Conservation (phyloP, 1,284 basidiomycete species). For the Tranzscheliella williamsii region DNA sequence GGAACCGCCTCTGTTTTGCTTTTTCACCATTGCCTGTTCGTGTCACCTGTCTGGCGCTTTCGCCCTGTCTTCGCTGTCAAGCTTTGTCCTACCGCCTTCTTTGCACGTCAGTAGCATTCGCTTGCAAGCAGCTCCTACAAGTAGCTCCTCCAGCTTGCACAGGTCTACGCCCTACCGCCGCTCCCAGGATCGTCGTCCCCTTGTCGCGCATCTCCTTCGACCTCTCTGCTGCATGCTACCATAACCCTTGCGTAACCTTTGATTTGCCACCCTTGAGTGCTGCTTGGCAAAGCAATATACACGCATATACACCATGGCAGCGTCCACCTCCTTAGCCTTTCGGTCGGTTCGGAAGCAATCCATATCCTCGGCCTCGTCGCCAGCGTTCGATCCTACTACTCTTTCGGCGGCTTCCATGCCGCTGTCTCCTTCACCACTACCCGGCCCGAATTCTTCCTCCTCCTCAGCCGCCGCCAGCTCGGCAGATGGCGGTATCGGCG, state of each 20-base stretch:
- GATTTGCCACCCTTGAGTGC: no score
- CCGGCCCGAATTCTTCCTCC: slow-evolving; percentile 13
- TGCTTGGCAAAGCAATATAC: no score
- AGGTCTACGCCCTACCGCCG: no score
- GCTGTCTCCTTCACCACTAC: slow-evolving; percentile 15
- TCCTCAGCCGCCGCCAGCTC: slow-evolving; percentile 17
- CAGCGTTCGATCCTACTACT: slow-evolving; percentile 20
- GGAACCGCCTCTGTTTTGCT: no score
- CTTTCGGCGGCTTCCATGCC: slow-evolving; percentile 28
- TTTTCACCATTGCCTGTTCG: background rate
- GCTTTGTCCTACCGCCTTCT: no score
- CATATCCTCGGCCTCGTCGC: slow-evolving; percentile 19
- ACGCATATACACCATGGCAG: slow-evolving; percentile 38
- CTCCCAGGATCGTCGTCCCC: no score
- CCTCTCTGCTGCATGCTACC: background rate
- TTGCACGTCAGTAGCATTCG: no score
- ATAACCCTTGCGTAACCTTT: background rate
- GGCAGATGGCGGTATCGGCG: slow-evolving; percentile 47
- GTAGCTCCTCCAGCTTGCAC: no score
- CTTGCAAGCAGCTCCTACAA: no score
- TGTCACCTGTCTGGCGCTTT: no score
- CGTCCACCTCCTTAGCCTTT: slow-evolving; percentile 32
- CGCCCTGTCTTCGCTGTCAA: no score
- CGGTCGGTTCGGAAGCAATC: slow-evolving; percentile 37
- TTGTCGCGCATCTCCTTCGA: background rate